Conservation (phyloP, 2,329 filamentous ascomycete species). For the Verticillium dahliae region DNA sequence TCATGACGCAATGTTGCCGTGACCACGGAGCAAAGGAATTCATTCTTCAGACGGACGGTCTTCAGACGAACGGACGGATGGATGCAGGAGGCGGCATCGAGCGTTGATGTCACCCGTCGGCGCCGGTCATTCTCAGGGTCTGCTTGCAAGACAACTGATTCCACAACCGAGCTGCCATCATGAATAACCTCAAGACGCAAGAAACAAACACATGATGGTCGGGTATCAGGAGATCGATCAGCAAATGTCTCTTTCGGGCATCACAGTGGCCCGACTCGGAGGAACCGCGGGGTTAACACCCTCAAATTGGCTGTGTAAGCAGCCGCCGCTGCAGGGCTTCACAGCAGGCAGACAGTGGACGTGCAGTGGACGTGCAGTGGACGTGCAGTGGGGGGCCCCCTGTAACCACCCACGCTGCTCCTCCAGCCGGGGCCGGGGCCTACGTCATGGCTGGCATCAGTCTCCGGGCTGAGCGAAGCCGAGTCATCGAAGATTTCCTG, state of each 20-base stretch:
- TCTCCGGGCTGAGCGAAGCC: background rate
- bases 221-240: background rate
- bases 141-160: too few species aligned
- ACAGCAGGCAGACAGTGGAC: too few species aligned
- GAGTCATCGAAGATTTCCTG: background rate
- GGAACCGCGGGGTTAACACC: background rate
- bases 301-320: background rate
- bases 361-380: too few species aligned
- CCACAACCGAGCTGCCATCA: too few species aligned
- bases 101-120: background rate
- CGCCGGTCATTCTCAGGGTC: too few species aligned
- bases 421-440: background rate
- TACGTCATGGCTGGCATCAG: background rate
- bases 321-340: background rate
- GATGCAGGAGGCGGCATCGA: background rate
- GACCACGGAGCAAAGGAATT: background rate
- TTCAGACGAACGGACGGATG: background rate
- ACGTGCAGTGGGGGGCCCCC: too few species aligned
- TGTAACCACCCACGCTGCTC: background rate
- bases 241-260: background rate
- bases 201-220: background rate
- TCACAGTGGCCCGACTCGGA: background rate
- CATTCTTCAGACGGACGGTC: background rate
- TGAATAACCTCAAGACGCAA: too few species aligned
- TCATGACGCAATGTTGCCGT: background rate